These are phyloP conservation scores for Kwoniella sp. DNA, from an alignment of 768 basidiomycete genomes.

Conservation along the genomic window DNA sequence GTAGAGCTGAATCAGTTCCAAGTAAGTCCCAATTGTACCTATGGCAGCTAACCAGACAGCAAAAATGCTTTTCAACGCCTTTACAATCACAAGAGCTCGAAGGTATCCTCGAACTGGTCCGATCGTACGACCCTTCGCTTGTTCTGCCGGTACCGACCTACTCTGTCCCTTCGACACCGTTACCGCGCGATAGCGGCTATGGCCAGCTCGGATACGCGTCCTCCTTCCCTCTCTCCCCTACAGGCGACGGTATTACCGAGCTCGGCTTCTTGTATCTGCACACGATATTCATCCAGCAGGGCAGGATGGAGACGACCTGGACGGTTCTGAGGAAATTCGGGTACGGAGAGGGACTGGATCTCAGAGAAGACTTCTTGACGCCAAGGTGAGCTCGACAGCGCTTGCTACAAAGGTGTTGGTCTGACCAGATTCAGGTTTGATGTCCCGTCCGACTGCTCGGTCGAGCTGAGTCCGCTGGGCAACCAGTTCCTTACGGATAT, in stretches of 20 bases:
- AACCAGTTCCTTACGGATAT: slow-evolving; percentile 97
- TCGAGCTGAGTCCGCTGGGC: slow-evolving; percentile 87
- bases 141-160: slow-evolving; percentile 55
- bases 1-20: slow-evolving; percentile 95
- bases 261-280: slow-evolving; percentile 89
- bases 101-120: slow-evolving; percentile 90
- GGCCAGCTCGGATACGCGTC: slow-evolving; percentile 27
- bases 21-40: slow-evolving; percentile 53
- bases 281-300: slow-evolving; percentile 93
- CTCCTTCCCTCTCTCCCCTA: slow-evolving; percentile 31
- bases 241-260: slow-evolving; percentile 69
- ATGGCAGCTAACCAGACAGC: slow-evolving; percentile 52
- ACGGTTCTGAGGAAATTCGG: slow-evolving; percentile 91
- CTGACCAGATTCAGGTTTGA: slow-evolving; percentile 91
- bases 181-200: slow-evolving; percentile 19
- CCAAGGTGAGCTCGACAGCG: slow-evolving; percentile 65
- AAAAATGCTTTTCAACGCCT: slow-evolving; percentile 92
- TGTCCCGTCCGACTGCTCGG: slow-evolving; percentile 86
- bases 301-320: slow-evolving; percentile 95
- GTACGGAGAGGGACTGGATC: slow-evolving; percentile 86
- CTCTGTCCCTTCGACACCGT: slow-evolving; percentile 34
- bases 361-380: slow-evolving; percentile 79
- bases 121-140: slow-evolving; percentile 68
- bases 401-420: too few relatives aligned
- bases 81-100: slow-evolving; percentile 88